Evolutionary conservation across 2,329 filamentous ascomycete genomes (phyloP).

Genomic region (Pestalotiopsis sp.): DNA sequence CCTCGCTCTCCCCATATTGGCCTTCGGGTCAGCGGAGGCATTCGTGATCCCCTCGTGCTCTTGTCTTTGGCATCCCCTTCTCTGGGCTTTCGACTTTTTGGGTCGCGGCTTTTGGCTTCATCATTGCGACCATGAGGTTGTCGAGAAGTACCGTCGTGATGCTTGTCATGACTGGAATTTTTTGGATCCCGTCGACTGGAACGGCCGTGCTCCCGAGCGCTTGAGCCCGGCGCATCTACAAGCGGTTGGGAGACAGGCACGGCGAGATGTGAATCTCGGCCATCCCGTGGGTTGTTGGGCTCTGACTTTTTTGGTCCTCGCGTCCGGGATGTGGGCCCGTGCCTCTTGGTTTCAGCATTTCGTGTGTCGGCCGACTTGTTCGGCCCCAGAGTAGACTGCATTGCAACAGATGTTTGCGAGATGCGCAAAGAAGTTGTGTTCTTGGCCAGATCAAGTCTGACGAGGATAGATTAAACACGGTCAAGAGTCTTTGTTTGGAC

Average conservation of each 20-base stretch:
- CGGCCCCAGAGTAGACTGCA: background rate
- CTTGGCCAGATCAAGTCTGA: too few relatives aligned
- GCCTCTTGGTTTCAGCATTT: background rate
- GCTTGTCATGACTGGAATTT: background rate
- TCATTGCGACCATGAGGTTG: background rate
- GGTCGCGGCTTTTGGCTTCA: background rate
- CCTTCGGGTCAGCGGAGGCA: background rate
- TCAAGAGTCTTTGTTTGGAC: background rate
- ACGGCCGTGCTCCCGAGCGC: background rate
- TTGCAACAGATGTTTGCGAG: background rate
- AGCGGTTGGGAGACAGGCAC: background rate
- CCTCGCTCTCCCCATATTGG: slow-evolving; percentile 7
- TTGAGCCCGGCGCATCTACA: background rate
- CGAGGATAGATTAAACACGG: background rate
- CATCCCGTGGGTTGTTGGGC: background rate
- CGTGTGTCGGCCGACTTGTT: background rate
- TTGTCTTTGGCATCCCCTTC: background rate
- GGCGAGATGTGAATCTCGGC: background rate
- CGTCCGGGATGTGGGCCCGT: background rate
- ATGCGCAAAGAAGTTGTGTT: too few relatives aligned
- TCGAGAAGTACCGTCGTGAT: background rate
- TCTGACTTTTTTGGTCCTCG: background rate
- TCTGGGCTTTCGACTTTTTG: background rate
- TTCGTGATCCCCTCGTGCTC: background rate
- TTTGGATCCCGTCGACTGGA: background rate